Evolutionary conservation across 345 rosid species (phyloP).

Genomic region (Nasturtium officinale): DNA sequence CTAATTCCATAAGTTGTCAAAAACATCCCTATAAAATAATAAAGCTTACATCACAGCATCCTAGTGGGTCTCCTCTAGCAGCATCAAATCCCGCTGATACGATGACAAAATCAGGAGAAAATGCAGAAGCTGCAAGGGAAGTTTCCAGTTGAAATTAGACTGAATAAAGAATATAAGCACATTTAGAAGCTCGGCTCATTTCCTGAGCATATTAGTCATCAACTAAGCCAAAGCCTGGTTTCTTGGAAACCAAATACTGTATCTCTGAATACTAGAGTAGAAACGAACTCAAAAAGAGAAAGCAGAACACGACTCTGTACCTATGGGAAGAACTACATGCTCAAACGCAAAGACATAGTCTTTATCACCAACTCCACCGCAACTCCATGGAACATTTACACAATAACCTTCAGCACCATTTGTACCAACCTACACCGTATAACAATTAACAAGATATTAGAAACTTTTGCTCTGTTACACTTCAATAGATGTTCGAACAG

Average conservation of each 20-base stretch:
- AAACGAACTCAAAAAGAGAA: constrained; percentile 20
- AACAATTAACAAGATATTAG: constrained; percentile 15
- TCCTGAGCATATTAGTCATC: constrained; percentile 20
- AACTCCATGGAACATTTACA: constrained; percentile 96
- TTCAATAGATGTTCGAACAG: too few species aligned
- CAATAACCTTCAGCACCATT: constrained; percentile 94
- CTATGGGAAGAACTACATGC: constrained; percentile 90
- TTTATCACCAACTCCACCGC: constrained; percentile 91
- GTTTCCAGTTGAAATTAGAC: constrained; percentile 18
- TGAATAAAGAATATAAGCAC: background rate
- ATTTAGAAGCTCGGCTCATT: constrained; percentile 6
- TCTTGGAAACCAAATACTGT: background rate
- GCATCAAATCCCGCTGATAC: constrained; percentile 99
- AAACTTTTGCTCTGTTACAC: too few species aligned
- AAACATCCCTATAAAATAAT: background rate
- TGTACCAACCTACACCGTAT: constrained; percentile 68
- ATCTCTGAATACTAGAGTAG: background rate
- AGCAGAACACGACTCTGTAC: constrained; percentile 39
- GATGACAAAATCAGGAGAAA: constrained; percentile 91
- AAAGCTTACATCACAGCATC: constrained; percentile 88
- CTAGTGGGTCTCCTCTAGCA: constrained; percentile 97
- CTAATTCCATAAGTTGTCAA: constrained; percentile 13
- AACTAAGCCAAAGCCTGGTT: constrained; percentile 6
- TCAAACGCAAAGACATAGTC: constrained; percentile 94
- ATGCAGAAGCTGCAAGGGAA: constrained; percentile 72